Conservation (phyloP, 257 asterid genomes). For the Verbena officinalis region DNA sequence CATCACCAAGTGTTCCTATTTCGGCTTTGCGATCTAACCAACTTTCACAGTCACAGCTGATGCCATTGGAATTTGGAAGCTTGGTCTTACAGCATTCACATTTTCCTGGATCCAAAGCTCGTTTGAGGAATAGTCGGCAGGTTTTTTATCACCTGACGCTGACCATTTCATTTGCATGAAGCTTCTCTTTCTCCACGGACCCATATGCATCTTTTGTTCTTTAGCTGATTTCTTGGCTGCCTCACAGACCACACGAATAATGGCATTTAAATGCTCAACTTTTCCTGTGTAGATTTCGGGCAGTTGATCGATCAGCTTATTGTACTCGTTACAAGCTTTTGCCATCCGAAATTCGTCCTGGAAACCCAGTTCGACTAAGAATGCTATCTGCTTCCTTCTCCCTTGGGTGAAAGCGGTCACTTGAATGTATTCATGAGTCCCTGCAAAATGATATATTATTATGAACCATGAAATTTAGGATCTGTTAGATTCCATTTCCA, state of each 20-base stretch:
- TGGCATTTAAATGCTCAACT: slow-evolving; percentile 44
- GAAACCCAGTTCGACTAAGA: slow-evolving; percentile 53
- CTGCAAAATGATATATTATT: slow-evolving; percentile 23
- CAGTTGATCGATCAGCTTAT: slow-evolving; percentile 34
- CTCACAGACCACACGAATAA: slow-evolving; percentile 51
- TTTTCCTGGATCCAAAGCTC: neutral
- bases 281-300: slow-evolving; percentile 55
- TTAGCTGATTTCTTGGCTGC: slow-evolving; percentile 54
- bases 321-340: slow-evolving; percentile 49
- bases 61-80: slow-evolving; percentile 2
- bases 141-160: slow-evolving; percentile 28
- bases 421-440: slow-evolving; percentile 63
- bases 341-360: slow-evolving; percentile 60
- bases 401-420: slow-evolving; percentile 47
- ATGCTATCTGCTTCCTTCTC: slow-evolving; percentile 41
- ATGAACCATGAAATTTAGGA: neutral
- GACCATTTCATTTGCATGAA: slow-evolving; percentile 64
- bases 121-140: slow-evolving; percentile 7
- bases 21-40: neutral
- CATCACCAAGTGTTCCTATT: neutral
- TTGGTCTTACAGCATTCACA: neutral
- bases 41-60: slow-evolving; percentile 1
- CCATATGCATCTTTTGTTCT: slow-evolving; percentile 49
- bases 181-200: slow-evolving; percentile 58
- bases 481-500: too few species aligned